A percentile compares a stretch with the other conserved stretches of the same genome.
These are phyloP conservation scores for Mortierella hygrophila DNA, from an alignment of 192 early-diverging fungal species.

Conservation along the genomic window DNA sequence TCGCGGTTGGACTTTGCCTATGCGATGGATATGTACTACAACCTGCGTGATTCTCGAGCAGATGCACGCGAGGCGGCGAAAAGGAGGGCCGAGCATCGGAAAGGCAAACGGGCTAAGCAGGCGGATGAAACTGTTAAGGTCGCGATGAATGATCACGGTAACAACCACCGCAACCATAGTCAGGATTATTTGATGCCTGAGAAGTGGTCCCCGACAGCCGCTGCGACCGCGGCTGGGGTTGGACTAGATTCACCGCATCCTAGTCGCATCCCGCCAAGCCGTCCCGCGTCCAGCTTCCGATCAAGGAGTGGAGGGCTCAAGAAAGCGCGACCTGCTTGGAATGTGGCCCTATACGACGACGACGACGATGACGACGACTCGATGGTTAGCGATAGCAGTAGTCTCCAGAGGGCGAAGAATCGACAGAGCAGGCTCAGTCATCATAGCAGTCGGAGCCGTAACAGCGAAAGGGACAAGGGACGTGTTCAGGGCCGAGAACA, in stretches of 20 bases:
- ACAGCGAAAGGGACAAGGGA: neutral
- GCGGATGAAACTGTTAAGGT: neutral
- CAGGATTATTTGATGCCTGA: neutral
- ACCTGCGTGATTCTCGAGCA: constrained; percentile 18
- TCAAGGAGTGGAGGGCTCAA: neutral
- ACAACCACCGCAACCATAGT: neutral
- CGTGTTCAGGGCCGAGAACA: neutral
- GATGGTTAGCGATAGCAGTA: constrained; percentile 3
- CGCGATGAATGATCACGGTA: neutral
- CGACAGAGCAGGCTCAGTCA: neutral
- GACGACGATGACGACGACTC: constrained; percentile 37
- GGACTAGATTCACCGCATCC: neutral
- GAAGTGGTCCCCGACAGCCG: neutral
- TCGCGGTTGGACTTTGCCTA: constrained; percentile 23
- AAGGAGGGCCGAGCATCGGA: constrained; percentile 17
- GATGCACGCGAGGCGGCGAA: constrained; percentile 29
- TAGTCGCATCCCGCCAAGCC: neutral
- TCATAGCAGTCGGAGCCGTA: neutral
- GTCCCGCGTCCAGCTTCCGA: neutral
- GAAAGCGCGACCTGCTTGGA: constrained; percentile 43
- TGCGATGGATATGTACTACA: constrained; percentile 35
- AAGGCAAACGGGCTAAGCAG: neutral
- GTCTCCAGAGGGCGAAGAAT: constrained; percentile 8
- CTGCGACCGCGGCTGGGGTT: neutral
- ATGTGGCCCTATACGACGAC: constrained; percentile 43